Evolutionary conservation across 192 early-diverging fungal genomes (phyloP).

Genomic region (Coemansia sp.): DNA sequence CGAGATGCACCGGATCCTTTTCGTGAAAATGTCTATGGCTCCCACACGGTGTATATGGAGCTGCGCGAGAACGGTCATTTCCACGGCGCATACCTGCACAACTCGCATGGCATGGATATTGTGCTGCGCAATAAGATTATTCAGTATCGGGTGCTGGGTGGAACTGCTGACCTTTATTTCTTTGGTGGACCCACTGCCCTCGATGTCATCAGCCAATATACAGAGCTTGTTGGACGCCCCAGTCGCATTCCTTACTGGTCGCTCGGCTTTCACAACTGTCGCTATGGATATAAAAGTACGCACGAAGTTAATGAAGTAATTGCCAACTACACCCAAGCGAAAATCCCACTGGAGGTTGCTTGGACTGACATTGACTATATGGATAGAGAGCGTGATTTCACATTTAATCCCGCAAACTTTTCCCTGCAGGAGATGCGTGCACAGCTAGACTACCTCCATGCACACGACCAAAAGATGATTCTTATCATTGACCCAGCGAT

Average conservation of each 20-base stretch:
- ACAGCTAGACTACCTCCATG: slow-evolving; percentile 53
- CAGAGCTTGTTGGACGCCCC: slow-evolving; percentile 64
- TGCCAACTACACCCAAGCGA: slow-evolving; percentile 54
- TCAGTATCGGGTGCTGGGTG: slow-evolving; percentile 66
- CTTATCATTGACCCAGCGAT: slow-evolving; percentile 69
- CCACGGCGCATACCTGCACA: slow-evolving; percentile 60
- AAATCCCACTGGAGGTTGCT: slow-evolving; percentile 62
- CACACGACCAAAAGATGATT: slow-evolving; percentile 58
- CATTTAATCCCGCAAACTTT: slow-evolving; percentile 59
- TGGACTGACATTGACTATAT: slow-evolving; percentile 78
- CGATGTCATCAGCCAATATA: slow-evolving; percentile 57
- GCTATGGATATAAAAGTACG: slow-evolving; percentile 63
- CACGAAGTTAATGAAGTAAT: slow-evolving; percentile 59
- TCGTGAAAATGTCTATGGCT: slow-evolving; percentile 63
- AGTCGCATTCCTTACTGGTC: slow-evolving; percentile 63
- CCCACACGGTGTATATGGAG: slow-evolving; percentile 66
- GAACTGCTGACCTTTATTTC: slow-evolving; percentile 64
- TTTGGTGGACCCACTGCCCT: slow-evolving; percentile 58
- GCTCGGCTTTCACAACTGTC: slow-evolving; percentile 64
- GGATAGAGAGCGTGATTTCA: slow-evolving; percentile 62
- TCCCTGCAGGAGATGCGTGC: slow-evolving; percentile 54
- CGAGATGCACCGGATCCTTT: slow-evolving; percentile 52
- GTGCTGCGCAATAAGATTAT: slow-evolving; percentile 49
- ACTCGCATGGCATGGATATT: slow-evolving; percentile 72
- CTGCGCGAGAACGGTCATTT: slow-evolving; percentile 53